phyloP scores from a whole-genome alignment of 2,329 filamentous ascomycete species.

The Ophiosphaerella korrae region DNA sequence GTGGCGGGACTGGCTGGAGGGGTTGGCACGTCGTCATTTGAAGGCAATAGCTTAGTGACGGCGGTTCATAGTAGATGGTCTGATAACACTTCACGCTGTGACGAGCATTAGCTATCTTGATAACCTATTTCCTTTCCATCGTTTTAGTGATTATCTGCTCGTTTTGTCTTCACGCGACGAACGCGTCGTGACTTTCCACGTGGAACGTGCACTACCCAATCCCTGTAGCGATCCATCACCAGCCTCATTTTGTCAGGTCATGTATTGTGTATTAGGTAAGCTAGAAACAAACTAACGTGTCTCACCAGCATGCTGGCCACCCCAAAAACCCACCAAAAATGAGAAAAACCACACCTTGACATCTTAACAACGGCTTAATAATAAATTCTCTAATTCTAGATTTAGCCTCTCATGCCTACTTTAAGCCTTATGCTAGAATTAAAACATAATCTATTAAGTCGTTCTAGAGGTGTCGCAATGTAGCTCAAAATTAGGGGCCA shows the following conservation, averaged over 20 bases:
- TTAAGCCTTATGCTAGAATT: too few species aligned
- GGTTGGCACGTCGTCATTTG: constrained; percentile 44
- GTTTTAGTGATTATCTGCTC: background rate
- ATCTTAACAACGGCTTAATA: too few species aligned
- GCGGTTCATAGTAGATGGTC: constrained; percentile 20
- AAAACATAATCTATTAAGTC: too few species aligned
- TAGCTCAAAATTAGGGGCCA: too few species aligned
- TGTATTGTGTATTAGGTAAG: background rate
- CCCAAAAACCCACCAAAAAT: too few species aligned
- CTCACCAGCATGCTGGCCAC: too few species aligned
- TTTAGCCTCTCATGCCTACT: too few species aligned
- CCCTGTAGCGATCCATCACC: constrained; percentile 15
- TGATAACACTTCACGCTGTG: background rate
- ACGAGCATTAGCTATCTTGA: background rate
- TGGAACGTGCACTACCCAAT: constrained; percentile 24
- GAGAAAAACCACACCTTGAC: too few species aligned
- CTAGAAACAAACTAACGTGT: background rate
- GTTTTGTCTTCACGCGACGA: constrained; percentile 21
- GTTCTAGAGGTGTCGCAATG: too few species aligned
- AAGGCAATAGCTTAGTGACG: constrained; percentile 7
- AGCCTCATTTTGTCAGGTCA: background rate
- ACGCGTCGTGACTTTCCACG: constrained; percentile 30
- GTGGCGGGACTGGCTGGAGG: constrained; percentile 34
- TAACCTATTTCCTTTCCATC: constrained; percentile 1
- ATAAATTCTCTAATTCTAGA: too few species aligned